Evolutionary conservation across 2,329 filamentous ascomycete genomes (phyloP), one percentile per base, ranked within the genome.

Genomic region (Paracoccidioides lutzii): DNA sequence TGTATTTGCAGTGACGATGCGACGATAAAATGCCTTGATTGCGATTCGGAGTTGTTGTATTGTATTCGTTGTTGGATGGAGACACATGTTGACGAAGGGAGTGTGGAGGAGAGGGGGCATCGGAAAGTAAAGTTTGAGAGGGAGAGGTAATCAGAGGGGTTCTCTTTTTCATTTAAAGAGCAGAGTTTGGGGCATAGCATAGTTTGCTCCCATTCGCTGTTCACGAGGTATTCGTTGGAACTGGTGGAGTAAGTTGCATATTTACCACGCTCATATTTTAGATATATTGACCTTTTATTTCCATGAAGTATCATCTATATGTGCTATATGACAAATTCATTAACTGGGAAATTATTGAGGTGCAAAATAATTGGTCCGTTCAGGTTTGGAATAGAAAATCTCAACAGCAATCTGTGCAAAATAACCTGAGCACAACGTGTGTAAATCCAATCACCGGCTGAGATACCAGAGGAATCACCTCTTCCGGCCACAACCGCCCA

Each of bases 1-100:
- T 80, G 84, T 37, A 89, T 93, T 8, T 95, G 89, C 66, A 81
- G 85, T 49, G 87, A 89, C 57, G 86, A 93, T 64, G 88, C 85
- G 0, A 82, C 81, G 3, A 71, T 93, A 33, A 77, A 78, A 56
- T 95, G 89, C 66, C 66, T 83, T 0, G 87, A 84, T 3, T 95
- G 89, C 63, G 81, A 82, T 53, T 75, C 73, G 1, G 79, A 90
- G 60, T 56, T 57, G 42, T 74, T 88, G 43, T 94, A 91, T 66
- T 95, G 89, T 67, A 75, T 77, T 28, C 74, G 79, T 14, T 94
- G 89, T 73, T 95, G 88, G 88, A 79, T 77, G 57, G 88, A 91
- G 65, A 88, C 89, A 68, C 89, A 94, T 64, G 84, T 86, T 0
- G 81, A 83, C 0, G 75, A 76, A 46, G 87, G 85, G 0, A 82